Evolutionary conservation across 306 rosid genomes (phyloP).

Genomic region (Sechiopsis laciniata): DNA sequence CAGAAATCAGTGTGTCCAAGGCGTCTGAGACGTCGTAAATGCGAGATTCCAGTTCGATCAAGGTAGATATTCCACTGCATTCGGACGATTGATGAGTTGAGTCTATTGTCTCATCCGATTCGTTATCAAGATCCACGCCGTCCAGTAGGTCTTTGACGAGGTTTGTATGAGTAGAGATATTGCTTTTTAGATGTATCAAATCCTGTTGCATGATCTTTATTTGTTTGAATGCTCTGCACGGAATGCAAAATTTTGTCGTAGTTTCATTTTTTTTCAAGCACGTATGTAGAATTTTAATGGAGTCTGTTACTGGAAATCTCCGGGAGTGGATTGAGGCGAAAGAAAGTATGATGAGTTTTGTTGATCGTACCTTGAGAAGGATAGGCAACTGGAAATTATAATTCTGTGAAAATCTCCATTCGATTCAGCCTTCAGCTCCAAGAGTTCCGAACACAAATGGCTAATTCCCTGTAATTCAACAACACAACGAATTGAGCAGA

Average conservation of each 20-base stretch:
- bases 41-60: slow-evolving; percentile 40
- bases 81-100: slow-evolving; percentile 27
- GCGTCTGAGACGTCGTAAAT: slow-evolving; percentile 42
- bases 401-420: slow-evolving; percentile 50
- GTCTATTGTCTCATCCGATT: slow-evolving; percentile 31
- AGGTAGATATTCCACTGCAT: slow-evolving; percentile 20
- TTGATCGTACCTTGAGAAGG: slow-evolving; percentile 12
- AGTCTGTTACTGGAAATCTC: background rate
- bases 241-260: slow-evolving; percentile 4
- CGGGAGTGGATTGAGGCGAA: background rate
- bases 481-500: background rate
- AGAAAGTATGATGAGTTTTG: background rate
- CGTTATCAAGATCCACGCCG: slow-evolving; percentile 39
- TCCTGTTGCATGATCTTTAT: slow-evolving; percentile 48
- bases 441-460: slow-evolving; percentile 72
- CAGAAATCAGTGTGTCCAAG: slow-evolving; percentile 51
- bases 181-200: slow-evolving; percentile 48
- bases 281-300: background rate
- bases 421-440: slow-evolving; percentile 65
- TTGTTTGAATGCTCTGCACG: slow-evolving; percentile 52
- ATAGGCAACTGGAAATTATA: slow-evolving; percentile 42
- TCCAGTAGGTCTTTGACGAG: slow-evolving; percentile 45
- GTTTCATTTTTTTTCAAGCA: background rate
- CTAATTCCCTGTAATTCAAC: slow-evolving; percentile 51
- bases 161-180: slow-evolving; percentile 45